These are phyloP conservation scores for Colletotrichum gigasporum DNA, from an alignment of 2,329 filamentous ascomycete species.

Conservation along the genomic window DNA sequence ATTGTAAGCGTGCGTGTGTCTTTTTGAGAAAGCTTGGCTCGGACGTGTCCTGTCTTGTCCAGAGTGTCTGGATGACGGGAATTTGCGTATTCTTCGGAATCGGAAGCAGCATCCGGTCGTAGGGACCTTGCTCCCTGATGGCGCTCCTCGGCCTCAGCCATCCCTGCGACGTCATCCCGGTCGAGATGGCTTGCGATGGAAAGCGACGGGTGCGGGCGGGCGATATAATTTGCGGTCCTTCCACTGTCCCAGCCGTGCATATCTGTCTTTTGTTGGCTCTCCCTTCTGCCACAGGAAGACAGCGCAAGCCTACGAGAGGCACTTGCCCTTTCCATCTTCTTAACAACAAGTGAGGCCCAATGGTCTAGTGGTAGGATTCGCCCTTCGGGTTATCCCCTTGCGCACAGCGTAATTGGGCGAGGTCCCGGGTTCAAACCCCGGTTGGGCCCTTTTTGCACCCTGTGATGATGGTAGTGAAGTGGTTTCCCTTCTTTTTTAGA, in stretches of 20 bases:
- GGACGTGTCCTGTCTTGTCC: too few species aligned
- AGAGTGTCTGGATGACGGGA: too few species aligned
- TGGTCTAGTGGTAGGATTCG: slow-evolving; percentile 32
- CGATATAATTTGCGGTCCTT: too few species aligned
- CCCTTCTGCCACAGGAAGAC: not conserved
- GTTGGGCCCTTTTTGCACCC: slow-evolving; percentile 14
- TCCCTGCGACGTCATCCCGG: not conserved
- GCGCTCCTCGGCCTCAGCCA: not conserved
- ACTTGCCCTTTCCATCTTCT: not conserved
- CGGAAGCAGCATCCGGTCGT: not conserved
- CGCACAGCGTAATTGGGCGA: slow-evolving; percentile 23
- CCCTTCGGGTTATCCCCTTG: slow-evolving; percentile 25
- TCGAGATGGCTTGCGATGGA: not conserved
- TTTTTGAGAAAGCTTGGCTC: too few species aligned
- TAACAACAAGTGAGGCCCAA: not conserved
- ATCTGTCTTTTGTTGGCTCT: too few species aligned
- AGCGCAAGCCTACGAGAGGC: not conserved
- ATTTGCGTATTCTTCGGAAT: not conserved
- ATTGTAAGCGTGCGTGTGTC: too few species aligned
- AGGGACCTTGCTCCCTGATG: not conserved
- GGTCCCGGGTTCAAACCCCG: slow-evolving; percentile 28
- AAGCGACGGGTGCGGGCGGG: too few species aligned
- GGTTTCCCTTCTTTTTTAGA: too few species aligned
- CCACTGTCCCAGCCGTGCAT: not conserved
- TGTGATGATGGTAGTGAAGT: not conserved